Conservation (phyloP, 1,284 basidiomycete species). For the Ganoderma leucocontextum region DNA sequence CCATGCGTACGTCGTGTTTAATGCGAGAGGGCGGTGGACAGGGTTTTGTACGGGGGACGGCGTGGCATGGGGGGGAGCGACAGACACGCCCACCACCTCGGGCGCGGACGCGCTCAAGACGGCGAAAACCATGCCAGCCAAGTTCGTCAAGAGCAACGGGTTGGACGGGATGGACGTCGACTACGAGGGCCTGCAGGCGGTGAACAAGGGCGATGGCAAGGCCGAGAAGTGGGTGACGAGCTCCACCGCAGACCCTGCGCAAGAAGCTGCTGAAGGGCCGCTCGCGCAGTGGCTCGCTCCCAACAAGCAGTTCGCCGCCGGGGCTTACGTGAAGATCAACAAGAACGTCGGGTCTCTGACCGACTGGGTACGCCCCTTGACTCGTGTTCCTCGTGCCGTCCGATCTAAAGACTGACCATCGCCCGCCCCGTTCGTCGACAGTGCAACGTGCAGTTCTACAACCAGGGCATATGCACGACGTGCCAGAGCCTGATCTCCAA, state of each 20-base stretch:
- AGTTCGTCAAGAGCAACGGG: slow-evolving; percentile 43
- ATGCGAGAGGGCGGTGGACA: too few relatives aligned
- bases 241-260: slow-evolving; percentile 50
- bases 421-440: slow-evolving; percentile 19
- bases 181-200: slow-evolving; percentile 59
- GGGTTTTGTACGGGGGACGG: too few relatives aligned
- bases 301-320: slow-evolving; percentile 51
- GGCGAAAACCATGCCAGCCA: slow-evolving; percentile 53
- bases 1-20: too few relatives aligned
- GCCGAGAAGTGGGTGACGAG: slow-evolving; percentile 53
- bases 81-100: slow-evolving; percentile 57
- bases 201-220: slow-evolving; percentile 48
- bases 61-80: too few relatives aligned
- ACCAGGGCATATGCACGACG: slow-evolving; percentile 53
- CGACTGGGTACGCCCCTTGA: slow-evolving; percentile 42
- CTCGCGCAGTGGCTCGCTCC: slow-evolving; percentile 66
- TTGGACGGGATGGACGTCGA: slow-evolving; percentile 67
- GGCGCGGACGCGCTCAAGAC: slow-evolving; percentile 49
- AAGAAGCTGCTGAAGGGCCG: slow-evolving; percentile 42
- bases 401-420: not conserved
- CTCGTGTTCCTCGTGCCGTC: not conserved
- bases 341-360: slow-evolving; percentile 57
- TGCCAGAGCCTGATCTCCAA: slow-evolving; percentile 59
- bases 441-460: slow-evolving; percentile 70
- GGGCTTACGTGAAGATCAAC: slow-evolving; percentile 68